These are phyloP conservation scores for Bipolaris victoriae DNA, from an alignment of 2,329 filamentous ascomycete species.

Conservation along the genomic window DNA sequence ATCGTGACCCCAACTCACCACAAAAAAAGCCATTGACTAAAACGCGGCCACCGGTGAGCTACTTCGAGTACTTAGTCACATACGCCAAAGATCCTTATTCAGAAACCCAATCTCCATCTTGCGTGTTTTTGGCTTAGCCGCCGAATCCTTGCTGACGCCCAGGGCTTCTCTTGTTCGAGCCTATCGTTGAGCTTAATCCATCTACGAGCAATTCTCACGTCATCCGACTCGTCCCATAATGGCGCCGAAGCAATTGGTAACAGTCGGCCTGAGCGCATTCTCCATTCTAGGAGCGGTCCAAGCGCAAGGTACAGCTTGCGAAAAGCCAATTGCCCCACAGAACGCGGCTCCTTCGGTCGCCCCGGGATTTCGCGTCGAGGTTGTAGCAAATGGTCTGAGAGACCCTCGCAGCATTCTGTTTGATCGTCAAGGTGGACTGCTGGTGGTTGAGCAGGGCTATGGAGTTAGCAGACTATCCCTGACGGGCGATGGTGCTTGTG, in stretches of 20 bases:
- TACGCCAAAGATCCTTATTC: background rate
- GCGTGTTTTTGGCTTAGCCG: conserved; percentile 1
- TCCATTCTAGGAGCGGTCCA: conserved; percentile 30
- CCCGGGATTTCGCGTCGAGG: conserved; percentile 50
- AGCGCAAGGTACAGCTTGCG: conserved; percentile 41
- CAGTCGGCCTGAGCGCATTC: conserved; percentile 21
- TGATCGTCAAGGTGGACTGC: conserved; percentile 55
- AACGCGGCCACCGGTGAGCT: background rate
- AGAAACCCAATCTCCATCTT: background rate
- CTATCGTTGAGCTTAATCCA: conserved; percentile 2
- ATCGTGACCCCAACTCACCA: conserved; percentile 1
- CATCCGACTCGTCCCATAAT: conserved; percentile 21
- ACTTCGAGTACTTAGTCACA: background rate
- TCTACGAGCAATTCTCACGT: conserved; percentile 17
- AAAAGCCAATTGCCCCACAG: conserved; percentile 46
- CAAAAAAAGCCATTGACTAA: conserved; percentile 17
- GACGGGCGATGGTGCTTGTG: conserved; percentile 37
- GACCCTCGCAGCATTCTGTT: conserved; percentile 56
- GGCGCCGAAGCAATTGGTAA: conserved; percentile 35
- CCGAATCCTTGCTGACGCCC: conserved; percentile 1
- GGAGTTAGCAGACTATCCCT: conserved; percentile 51
- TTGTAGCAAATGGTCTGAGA: conserved; percentile 55
- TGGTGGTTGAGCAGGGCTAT: conserved; percentile 55
- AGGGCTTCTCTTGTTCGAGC: conserved; percentile 1
- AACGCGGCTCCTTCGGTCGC: conserved; percentile 52